These are phyloP conservation scores for Erythrobasidium yunnanense DNA, from an alignment of 768 basidiomycete species.

Conservation along the genomic window DNA sequence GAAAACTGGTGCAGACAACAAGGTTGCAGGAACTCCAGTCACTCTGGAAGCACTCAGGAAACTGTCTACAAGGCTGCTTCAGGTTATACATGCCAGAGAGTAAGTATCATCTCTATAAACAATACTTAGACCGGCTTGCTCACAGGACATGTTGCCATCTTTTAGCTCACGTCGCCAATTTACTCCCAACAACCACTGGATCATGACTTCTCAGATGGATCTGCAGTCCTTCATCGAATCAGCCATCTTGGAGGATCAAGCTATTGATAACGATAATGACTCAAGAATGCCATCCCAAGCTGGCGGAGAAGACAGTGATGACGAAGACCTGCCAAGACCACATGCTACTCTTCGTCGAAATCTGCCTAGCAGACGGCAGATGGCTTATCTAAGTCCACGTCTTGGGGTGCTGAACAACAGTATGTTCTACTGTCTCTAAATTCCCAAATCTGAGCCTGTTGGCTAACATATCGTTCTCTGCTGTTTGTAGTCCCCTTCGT, in stretches of 20 bases:
- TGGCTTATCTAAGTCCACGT: conserved; percentile 67
- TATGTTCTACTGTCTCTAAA: conserved; percentile 8
- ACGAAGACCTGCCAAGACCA: conserved; percentile 22
- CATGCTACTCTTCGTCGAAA: conserved; percentile 15
- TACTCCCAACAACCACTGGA: conserved; percentile 74
- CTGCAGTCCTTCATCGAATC: conserved; percentile 69
- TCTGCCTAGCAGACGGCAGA: conserved; percentile 51
- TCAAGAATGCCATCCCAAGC: conserved; percentile 25
- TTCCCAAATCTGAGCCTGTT: too few relatives aligned
- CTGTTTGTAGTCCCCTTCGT: conserved; percentile 59
- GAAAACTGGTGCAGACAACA: conserved; percentile 36
- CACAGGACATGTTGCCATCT: conserved; percentile 11
- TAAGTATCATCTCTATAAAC: neutral
- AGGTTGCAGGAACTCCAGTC: conserved; percentile 46
- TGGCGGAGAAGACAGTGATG: conserved; percentile 33
- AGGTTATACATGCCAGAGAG: conserved; percentile 75
- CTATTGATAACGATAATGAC: conserved; percentile 38
- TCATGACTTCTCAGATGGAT: conserved; percentile 53
- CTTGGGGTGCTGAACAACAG: conserved; percentile 82
- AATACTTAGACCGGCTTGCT: neutral
- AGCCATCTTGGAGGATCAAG: conserved; percentile 63
- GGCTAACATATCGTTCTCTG: too few relatives aligned
- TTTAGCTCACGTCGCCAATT: conserved; percentile 71
- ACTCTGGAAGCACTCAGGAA: conserved; percentile 64
- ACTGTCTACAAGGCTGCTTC: conserved; percentile 63